Evolutionary conservation across 306 rosid genomes (phyloP).

Genomic region (Arachis hypogaea): DNA sequence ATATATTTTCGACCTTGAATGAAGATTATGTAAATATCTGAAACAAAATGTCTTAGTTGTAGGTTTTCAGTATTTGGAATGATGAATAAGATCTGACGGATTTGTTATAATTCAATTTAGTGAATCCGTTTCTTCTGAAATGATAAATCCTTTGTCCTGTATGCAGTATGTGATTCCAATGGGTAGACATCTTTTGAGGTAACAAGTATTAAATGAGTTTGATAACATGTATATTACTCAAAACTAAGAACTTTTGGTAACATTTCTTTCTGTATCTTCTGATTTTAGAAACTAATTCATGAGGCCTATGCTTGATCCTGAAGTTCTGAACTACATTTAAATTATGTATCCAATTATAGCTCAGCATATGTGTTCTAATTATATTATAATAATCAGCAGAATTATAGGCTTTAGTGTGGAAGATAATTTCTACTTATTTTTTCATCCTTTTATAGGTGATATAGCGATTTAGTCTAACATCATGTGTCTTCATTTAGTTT

Average conservation of each 20-base stretch:
- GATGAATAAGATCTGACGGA: conserved; percentile 84
- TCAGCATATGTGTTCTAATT: conserved; percentile 12
- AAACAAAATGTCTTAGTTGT: conserved; percentile 43
- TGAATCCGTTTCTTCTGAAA: conserved; percentile 31
- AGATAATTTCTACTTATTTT: conserved; percentile 24
- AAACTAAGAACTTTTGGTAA: not conserved
- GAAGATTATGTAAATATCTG: conserved; percentile 23
- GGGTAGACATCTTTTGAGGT: conserved; percentile 96
- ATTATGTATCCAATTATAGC: conserved; percentile 77
- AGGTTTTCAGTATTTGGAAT: conserved; percentile 97
- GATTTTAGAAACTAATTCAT: conserved; percentile 81
- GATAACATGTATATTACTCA: not conserved
- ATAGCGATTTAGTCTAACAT: conserved; percentile 6
- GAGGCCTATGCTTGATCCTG: conserved; percentile 93
- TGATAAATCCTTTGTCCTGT: conserved; percentile 38
- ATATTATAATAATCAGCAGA: conserved; percentile 5
- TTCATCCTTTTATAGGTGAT: not conserved
- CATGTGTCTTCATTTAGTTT: not conserved
- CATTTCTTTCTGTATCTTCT: conserved; percentile 7
- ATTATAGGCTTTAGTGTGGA: conserved; percentile 32
- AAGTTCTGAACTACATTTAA: conserved; percentile 71
- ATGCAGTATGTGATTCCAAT: conserved; percentile 86
- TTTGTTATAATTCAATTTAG: conserved; percentile 39
- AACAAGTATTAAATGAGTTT: conserved; percentile 18
- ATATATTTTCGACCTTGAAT: not conserved